Evolutionary conservation across 768 basidiomycete genomes (phyloP).

Genomic region (Hysterangium stoloniferum): DNA sequence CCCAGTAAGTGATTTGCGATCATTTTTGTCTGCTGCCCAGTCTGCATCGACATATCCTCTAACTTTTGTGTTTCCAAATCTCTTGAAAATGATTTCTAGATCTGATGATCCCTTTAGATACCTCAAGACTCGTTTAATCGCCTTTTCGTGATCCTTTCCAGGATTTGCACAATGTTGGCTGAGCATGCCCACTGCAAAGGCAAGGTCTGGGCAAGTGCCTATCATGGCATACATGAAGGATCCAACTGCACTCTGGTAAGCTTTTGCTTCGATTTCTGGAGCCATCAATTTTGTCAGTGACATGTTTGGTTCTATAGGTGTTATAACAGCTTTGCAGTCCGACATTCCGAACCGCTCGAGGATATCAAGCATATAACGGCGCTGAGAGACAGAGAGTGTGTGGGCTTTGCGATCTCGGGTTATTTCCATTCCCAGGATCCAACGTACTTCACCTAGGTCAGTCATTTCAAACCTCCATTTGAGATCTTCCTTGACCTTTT

Average conservation of each 20-base stretch:
- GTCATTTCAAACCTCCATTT: constrained; percentile 24
- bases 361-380: neutral
- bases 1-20: constrained; percentile 8
- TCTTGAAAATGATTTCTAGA: neutral
- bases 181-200: constrained; percentile 27
- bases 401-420: neutral
- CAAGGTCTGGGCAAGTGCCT: too few species aligned
- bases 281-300: neutral
- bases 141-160: constrained; percentile 27
- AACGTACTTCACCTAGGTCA: constrained; percentile 20
- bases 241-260: constrained; percentile 24
- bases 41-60: constrained; percentile 18
- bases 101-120: constrained; percentile 31
- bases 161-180: constrained; percentile 29
- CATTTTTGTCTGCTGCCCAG: constrained; percentile 15
- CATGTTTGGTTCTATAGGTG: neutral
- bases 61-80: neutral
- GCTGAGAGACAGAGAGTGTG: constrained; percentile 2
- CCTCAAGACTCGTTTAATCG: constrained; percentile 31
- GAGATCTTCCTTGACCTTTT: constrained; percentile 15
- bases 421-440: constrained; percentile 4
- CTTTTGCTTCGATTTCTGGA: neutral
- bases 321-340: neutral
- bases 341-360: neutral
- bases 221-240: constrained; percentile 32